Conservation (phyloP, 768 basidiomycete species). For the Russula sp. region DNA sequence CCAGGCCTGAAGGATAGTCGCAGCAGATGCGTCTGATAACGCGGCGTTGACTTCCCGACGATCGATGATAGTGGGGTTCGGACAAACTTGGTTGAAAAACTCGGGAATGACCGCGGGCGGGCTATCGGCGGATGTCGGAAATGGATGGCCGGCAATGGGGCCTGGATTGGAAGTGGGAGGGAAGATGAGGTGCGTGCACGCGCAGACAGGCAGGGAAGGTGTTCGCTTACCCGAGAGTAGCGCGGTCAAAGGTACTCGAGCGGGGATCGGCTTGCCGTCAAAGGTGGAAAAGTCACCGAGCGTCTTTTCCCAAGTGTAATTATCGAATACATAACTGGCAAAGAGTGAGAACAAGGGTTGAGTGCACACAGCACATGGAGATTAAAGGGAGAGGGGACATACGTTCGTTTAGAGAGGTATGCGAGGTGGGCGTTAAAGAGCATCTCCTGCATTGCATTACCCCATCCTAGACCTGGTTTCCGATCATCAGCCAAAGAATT, state of each 20-base stretch:
- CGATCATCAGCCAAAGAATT: not conserved
- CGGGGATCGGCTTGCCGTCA: constrained; percentile 45
- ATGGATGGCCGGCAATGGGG: constrained; percentile 35
- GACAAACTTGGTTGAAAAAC: constrained; percentile 38
- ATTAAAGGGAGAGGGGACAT: constrained; percentile 22
- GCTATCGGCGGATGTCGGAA: constrained; percentile 28
- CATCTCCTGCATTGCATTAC: constrained; percentile 54
- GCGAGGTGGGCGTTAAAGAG: constrained; percentile 46
- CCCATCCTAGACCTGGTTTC: constrained; percentile 46
- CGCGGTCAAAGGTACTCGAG: constrained; percentile 47
- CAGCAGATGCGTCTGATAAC: constrained; percentile 25
- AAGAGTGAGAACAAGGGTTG: not conserved
- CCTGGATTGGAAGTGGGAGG: constrained; percentile 24
- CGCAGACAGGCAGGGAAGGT: too few relatives aligned
- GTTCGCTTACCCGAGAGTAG: constrained; percentile 39
- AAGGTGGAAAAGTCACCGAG: constrained; percentile 34
- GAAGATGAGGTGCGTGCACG: not conserved
- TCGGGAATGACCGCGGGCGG: constrained; percentile 33
- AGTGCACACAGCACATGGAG: not conserved
- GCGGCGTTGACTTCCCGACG: constrained; percentile 28
- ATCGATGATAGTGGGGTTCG: constrained; percentile 29
- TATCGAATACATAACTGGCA: constrained; percentile 44
- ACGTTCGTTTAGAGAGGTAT: constrained; percentile 41
- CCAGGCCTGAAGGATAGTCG: constrained; percentile 34
- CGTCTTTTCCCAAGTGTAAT: constrained; percentile 47